Conservation (phyloP, 1,284 basidiomycete genomes). For the Rhodotorula sp. region DNA sequence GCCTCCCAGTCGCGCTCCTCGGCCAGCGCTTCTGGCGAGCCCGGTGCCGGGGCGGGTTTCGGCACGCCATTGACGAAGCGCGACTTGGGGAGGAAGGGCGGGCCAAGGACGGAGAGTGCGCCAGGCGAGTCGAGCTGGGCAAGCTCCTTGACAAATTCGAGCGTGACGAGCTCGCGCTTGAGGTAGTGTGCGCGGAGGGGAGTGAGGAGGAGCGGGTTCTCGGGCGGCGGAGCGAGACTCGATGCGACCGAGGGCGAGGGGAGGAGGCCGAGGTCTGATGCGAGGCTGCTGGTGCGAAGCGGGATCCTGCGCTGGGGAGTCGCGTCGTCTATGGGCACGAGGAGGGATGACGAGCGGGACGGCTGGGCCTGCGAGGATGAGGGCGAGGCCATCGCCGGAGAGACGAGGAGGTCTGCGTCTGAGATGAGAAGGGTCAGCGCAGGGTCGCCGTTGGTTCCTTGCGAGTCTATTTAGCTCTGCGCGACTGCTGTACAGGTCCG, state of each 20-base stretch:
- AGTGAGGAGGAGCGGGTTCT: slow-evolving; percentile 56
- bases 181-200: slow-evolving; percentile 90
- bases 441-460: no score
- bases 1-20: slow-evolving; percentile 34
- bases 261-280: slow-evolving; percentile 32
- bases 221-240: slow-evolving; percentile 9
- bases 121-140: slow-evolving; percentile 66
- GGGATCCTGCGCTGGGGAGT: neutral
- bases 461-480: no score
- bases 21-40: slow-evolving; percentile 5
- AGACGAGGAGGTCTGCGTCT: neutral
- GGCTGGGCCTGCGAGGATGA: neutral
- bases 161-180: slow-evolving; percentile 87
- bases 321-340: slow-evolving; percentile 17
- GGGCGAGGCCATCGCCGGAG: neutral
- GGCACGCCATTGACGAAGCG: slow-evolving; percentile 43
- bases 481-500: no score
- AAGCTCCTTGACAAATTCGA: slow-evolving; percentile 78
- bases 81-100: slow-evolving; percentile 67
- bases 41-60: slow-evolving; percentile 16
- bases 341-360: slow-evolving; percentile 13
- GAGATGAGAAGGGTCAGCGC: no score
- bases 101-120: slow-evolving; percentile 79
- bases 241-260: slow-evolving; percentile 27
- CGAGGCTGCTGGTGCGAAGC: slow-evolving; percentile 20